Conservation (phyloP, 768 basidiomycete species). For the Podaxis sp. region DNA sequence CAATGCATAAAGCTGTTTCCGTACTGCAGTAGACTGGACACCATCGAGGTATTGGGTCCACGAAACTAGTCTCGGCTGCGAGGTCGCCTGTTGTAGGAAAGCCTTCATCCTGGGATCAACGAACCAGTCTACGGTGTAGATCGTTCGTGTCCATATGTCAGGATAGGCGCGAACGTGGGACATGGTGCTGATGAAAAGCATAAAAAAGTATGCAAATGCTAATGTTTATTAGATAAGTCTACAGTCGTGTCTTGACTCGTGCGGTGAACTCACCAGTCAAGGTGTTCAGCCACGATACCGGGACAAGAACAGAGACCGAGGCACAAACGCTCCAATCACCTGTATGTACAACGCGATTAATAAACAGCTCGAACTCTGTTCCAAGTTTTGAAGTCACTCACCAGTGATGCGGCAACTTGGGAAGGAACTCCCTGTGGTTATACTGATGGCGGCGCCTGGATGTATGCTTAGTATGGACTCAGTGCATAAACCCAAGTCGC, state of each 20-base stretch:
- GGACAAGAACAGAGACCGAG: constrained; percentile 47
- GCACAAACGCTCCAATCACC: constrained; percentile 45
- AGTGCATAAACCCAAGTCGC: neutral
- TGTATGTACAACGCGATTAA: constrained; percentile 19
- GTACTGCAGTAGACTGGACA: constrained; percentile 26
- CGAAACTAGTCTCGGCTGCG: constrained; percentile 6
- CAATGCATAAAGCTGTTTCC: constrained; percentile 19
- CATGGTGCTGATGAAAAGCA: constrained; percentile 45
- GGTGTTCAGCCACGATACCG: constrained; percentile 47
- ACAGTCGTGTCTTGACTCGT: neutral
- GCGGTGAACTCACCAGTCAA: constrained; percentile 39
- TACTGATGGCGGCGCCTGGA: constrained; percentile 48
- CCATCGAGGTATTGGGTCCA: constrained; percentile 26
- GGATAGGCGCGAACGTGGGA: constrained; percentile 43
- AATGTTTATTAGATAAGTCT: neutral
- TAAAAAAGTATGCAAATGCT: constrained; percentile 53
- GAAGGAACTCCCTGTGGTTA: constrained; percentile 42
- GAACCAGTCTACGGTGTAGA: constrained; percentile 65
- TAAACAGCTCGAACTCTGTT: constrained; percentile 5
- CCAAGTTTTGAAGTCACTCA: constrained; percentile 24
- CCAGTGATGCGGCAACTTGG: constrained; percentile 28
- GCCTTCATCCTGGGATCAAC: constrained; percentile 11
- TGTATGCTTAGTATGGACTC: neutral
- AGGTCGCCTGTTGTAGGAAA: constrained; percentile 9
- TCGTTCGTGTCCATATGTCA: constrained; percentile 50